These are phyloP conservation scores for Fraxinus anomala DNA, from an alignment of 257 asterid genomes.

Conservation along the genomic window DNA sequence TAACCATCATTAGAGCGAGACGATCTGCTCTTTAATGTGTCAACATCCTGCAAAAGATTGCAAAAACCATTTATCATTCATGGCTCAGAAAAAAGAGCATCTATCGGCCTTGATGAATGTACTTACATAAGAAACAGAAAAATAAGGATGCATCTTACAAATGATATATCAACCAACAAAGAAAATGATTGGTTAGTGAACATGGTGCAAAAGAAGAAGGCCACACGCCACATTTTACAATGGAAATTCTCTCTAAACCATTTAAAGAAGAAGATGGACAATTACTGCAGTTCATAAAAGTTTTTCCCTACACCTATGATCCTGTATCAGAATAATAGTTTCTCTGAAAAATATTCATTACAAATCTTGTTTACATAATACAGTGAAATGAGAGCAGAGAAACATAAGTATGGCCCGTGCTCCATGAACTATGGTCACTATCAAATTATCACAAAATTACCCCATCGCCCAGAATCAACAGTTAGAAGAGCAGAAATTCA, in stretches of 20 bases:
- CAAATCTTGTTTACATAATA: neutral
- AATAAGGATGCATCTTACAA: neutral
- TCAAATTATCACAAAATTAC: neutral
- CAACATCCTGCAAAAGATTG: constrained; percentile 52
- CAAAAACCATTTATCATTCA: constrained; percentile 18
- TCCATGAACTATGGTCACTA: neutral
- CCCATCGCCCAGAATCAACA: neutral
- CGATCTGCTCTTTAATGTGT: constrained; percentile 36
- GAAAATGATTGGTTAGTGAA: neutral
- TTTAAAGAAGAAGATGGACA: neutral
- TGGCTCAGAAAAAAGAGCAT: neutral
- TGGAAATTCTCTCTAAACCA: neutral
- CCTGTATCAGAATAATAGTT: neutral
- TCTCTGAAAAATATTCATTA: neutral
- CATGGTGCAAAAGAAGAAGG: constrained; percentile 3
- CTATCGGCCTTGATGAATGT: neutral
- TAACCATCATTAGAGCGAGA: constrained; percentile 52
- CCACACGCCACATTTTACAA: neutral
- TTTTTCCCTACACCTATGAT: neutral
- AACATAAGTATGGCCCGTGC: neutral
- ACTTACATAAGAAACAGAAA: constrained; percentile 4
- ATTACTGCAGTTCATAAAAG: neutral
- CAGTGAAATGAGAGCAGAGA: neutral
- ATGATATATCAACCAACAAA: constrained; percentile 1
- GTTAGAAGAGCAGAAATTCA: neutral